Conservation (phyloP, 2,329 filamentous ascomycete genomes). For the Colletotrichum filicis region DNA sequence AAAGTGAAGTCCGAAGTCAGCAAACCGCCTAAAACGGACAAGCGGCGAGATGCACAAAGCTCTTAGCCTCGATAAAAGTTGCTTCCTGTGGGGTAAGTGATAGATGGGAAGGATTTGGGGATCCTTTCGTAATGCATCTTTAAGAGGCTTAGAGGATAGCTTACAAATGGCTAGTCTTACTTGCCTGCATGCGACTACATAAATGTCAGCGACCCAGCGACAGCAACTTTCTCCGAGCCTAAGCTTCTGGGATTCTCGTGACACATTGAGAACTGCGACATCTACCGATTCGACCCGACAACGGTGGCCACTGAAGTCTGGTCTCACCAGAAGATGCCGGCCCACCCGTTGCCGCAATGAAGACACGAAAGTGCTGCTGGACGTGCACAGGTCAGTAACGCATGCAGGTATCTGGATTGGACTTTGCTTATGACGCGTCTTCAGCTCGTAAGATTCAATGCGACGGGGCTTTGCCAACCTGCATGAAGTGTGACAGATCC, state of each 20-base stretch:
- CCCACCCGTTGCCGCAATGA: not conserved
- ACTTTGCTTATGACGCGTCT: not conserved
- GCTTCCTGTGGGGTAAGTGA: constrained; percentile 6
- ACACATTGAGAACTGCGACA: not conserved
- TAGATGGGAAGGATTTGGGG: not conserved
- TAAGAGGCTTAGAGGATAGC: not conserved
- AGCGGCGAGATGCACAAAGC: not conserved
- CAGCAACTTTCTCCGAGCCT: constrained; percentile 9
- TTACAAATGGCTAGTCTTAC: not conserved
- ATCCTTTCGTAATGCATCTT: not conserved
- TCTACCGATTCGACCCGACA: not conserved
- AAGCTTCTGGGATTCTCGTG: not conserved
- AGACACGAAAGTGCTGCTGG: constrained; percentile 12
- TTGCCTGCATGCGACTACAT: not conserved
- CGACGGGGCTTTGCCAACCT: not conserved
- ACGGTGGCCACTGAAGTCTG: not conserved
- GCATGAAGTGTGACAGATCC: not conserved
- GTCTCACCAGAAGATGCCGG: too few relatives aligned
- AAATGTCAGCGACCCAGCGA: constrained; percentile 7
- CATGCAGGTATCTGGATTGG: not conserved
- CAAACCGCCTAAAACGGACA: not conserved
- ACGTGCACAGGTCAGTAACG: constrained; percentile 17
- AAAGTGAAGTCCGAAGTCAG: not conserved
- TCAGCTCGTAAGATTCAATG: constrained; percentile 15
- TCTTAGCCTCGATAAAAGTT: constrained; percentile 19